Evolutionary conservation across 2,329 filamentous ascomycete genomes (phyloP), one percentile per base, ranked within the genome.

Genomic region (Colletotrichum camelliae): DNA sequence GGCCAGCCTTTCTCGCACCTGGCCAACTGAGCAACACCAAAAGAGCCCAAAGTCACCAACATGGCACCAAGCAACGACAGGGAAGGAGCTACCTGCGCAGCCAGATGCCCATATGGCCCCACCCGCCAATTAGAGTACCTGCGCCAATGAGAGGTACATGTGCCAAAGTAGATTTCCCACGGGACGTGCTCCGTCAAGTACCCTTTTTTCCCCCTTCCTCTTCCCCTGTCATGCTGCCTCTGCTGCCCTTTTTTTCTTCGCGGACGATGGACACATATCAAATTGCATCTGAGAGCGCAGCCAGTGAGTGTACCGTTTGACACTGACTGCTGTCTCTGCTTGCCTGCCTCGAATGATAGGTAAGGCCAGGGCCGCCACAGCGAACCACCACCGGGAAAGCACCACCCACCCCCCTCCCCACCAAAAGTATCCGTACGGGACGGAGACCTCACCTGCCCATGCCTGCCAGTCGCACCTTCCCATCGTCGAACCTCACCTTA

Each of bases 71-170:
- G 68, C 67, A 60, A 18, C 31, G 69, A 68, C 73, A 73, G 64
- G 69, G 73, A 73, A 73, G 31, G 73, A 68, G 73, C 57, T 75
- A 73, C 62, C 27, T 67, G 37, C 60, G 62, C 43, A 52, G 43
- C 43, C 43, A 13, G 43, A 52, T 52, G 43, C 5, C n/a, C 43
- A 52, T 16, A 64, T 48, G 16, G 48, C 70, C 52, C 72, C 61
- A 52, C 61, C 29, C 29, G n/a, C 62, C 21, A 48, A 35, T 66
- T 16, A 29, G 24, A 33, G 31, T 15, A 35, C 61, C 29, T 43
- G n/a, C 31, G 31, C 61, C 61, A 64, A 64, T 61, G 21, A 64
- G 21, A 21, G 21, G 21, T 58, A 67, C 66, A 24, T 68, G 10
- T 39, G 35, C 31, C 24, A n/a, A 64, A 64, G 33, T 64, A 64